A percentile compares a stretch with the other conserved stretches of the same genome.
Evolutionary conservation across 108 stramenopile species (phyloP).

Genomic region (Pseudonitzschia delicatissima): DNA sequence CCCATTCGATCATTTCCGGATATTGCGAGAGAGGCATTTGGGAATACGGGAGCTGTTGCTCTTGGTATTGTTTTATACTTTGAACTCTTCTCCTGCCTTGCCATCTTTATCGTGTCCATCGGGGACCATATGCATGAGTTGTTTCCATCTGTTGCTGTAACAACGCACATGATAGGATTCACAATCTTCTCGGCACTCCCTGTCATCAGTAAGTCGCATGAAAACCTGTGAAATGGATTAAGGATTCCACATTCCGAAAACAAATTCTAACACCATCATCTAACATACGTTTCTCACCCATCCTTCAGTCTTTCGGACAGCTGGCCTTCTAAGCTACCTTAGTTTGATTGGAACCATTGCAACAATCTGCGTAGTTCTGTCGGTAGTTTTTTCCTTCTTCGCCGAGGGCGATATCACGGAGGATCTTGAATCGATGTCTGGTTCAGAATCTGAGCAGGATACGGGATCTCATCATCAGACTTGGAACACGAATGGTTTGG

Average conservation of each 20-base stretch:
- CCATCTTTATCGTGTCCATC: conserved; percentile 76
- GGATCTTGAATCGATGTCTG: conserved; percentile 16
- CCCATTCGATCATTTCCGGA: conserved; percentile 68
- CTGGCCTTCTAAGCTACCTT: conserved; percentile 66
- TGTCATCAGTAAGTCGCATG: conserved; percentile 30
- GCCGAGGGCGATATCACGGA: conserved; percentile 48
- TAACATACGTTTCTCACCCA: background rate
- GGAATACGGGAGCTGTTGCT: conserved; percentile 48
- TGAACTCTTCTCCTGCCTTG: conserved; percentile 77
- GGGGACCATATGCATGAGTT: conserved; percentile 67
- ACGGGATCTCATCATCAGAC: conserved; percentile 34
- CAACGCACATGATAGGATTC: conserved; percentile 54
- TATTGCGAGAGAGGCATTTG: conserved; percentile 76
- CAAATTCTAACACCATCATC: background rate
- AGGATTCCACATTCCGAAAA: too few relatives aligned
- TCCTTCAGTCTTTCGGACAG: conserved; percentile 41
- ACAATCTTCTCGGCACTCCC: conserved; percentile 55
- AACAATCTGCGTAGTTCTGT: conserved; percentile 56
- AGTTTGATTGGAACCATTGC: conserved; percentile 72
- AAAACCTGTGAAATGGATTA: conserved; percentile 14
- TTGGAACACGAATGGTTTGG: conserved; percentile 43
- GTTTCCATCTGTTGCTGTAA: conserved; percentile 50
- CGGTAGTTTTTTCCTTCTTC: conserved; percentile 53
- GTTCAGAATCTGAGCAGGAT: conserved; percentile 12
- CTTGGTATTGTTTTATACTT: conserved; percentile 70